Evolutionary conservation across 148 eudicot genomes (phyloP).

Genomic region (Pouteria glomerata): DNA sequence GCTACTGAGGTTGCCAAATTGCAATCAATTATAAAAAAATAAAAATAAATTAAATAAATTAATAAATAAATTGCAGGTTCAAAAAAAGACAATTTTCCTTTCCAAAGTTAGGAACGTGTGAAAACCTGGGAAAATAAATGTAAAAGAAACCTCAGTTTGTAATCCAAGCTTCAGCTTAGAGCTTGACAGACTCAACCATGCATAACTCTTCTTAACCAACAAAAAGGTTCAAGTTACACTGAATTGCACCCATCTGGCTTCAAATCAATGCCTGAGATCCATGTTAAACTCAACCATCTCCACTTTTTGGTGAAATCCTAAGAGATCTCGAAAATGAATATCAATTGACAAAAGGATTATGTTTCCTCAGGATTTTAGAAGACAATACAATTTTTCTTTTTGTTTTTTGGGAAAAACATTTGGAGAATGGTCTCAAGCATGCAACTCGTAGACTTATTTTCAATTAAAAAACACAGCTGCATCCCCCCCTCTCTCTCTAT

Average conservation of each 20-base stretch:
- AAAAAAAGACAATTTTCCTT: neutral
- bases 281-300: neutral
- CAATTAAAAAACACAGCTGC: neutral
- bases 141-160: neutral
- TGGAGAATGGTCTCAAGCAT: neutral
- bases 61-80: neutral
- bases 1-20: neutral
- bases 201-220: neutral
- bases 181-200: neutral
- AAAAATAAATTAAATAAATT: neutral
- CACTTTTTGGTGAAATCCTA: neutral
- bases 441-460: neutral
- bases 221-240: neutral
- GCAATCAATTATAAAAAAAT: neutral
- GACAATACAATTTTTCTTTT: neutral
- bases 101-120: neutral
- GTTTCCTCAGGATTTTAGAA: neutral
- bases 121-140: neutral
- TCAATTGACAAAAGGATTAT: neutral
- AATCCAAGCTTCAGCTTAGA: neutral
- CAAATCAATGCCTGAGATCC: neutral
- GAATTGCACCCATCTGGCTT: neutral
- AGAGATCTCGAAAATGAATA: neutral
- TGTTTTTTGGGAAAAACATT: neutral
- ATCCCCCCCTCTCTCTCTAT: too few relatives aligned